These are phyloP conservation scores for Acacia confusa DNA, from an alignment of 306 rosid genomes.

Conservation along the genomic window DNA sequence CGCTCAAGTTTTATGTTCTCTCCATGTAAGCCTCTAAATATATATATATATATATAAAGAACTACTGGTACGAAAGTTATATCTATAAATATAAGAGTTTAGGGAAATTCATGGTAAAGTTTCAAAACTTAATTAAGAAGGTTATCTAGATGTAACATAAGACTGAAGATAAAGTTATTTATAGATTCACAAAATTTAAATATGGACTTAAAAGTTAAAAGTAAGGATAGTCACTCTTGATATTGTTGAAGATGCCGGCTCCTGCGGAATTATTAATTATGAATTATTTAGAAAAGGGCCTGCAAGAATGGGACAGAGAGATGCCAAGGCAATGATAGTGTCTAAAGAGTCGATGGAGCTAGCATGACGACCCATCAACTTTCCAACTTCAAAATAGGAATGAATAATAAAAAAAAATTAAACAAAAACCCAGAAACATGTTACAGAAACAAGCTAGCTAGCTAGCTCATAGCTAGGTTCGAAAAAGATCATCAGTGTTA, in stretches of 20 bases:
- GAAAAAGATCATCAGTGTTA: conserved; percentile 4
- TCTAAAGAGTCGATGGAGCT: background rate
- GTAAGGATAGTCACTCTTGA: background rate
- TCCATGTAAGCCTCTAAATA: no score
- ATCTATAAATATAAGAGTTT: no score
- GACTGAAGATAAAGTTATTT: no score
- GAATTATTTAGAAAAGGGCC: background rate
- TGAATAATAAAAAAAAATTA: background rate
- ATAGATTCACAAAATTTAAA: no score
- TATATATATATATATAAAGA: no score
- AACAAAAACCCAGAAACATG: conserved; percentile 19
- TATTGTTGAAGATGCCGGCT: background rate
- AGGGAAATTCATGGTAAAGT: background rate
- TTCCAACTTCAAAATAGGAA: conserved; percentile 21
- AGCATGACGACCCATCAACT: conserved; percentile 13
- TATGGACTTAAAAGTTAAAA: background rate
- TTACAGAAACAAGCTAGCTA: background rate
- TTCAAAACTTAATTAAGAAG: background rate
- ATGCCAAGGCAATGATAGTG: conserved; percentile 37
- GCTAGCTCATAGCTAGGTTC: background rate
- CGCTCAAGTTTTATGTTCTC: no score
- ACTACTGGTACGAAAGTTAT: no score
- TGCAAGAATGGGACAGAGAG: conserved; percentile 18
- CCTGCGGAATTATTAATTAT: background rate
- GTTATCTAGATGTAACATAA: background rate